Evolutionary conservation across 1,139 yeast genomes (phyloP).

Genomic region (Debaryomycetaceae sp.): DNA sequence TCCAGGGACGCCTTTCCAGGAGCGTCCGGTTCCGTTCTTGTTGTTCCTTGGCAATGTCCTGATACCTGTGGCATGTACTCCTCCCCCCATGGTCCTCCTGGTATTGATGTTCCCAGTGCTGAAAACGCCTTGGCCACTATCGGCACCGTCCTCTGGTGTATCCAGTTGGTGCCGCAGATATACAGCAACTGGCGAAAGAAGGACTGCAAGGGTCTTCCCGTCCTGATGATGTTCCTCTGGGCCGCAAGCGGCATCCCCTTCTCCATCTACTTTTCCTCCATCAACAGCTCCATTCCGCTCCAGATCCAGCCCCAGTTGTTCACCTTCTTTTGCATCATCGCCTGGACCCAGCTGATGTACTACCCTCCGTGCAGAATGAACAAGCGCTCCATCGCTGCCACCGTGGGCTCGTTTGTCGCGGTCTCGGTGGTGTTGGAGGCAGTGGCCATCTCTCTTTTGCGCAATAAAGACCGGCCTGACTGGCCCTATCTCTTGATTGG

Average conservation of each 20-base stretch:
- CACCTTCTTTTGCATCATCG: slow-evolving; percentile 54
- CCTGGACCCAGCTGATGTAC: slow-evolving; percentile 66
- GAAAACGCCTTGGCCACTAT: slow-evolving; percentile 78
- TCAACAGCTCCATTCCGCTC: slow-evolving; percentile 62
- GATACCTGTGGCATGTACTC: not conserved
- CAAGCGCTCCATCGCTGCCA: slow-evolving; percentile 24
- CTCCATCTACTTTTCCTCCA: slow-evolving; percentile 67
- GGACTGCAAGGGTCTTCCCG: slow-evolving; percentile 78
- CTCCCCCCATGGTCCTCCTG: not conserved
- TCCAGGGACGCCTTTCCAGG: not conserved
- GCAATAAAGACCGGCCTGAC: slow-evolving; percentile 47
- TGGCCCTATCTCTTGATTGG: slow-evolving; percentile 84
- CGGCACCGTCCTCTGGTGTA: slow-evolving; percentile 87
- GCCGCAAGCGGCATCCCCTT: slow-evolving; percentile 76
- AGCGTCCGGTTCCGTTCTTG: not conserved
- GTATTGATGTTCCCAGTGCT: slow-evolving; percentile 24
- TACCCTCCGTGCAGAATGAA: too few species aligned
- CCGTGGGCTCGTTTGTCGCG: slow-evolving; percentile 26
- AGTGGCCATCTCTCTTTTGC: slow-evolving; percentile 63
- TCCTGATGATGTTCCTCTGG: slow-evolving; percentile 78
- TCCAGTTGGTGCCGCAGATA: slow-evolving; percentile 82
- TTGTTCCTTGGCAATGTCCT: not conserved
- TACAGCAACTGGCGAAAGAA: slow-evolving; percentile 61
- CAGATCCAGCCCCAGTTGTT: slow-evolving; percentile 83
- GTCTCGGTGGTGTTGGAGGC: slow-evolving; percentile 51